A percentile compares a stretch with the other conserved stretches of the same genome.
These are phyloP conservation scores for Dryadomyces quercus-mongolicae DNA, from an alignment of 2,329 filamentous ascomycete species.

Conservation along the genomic window DNA sequence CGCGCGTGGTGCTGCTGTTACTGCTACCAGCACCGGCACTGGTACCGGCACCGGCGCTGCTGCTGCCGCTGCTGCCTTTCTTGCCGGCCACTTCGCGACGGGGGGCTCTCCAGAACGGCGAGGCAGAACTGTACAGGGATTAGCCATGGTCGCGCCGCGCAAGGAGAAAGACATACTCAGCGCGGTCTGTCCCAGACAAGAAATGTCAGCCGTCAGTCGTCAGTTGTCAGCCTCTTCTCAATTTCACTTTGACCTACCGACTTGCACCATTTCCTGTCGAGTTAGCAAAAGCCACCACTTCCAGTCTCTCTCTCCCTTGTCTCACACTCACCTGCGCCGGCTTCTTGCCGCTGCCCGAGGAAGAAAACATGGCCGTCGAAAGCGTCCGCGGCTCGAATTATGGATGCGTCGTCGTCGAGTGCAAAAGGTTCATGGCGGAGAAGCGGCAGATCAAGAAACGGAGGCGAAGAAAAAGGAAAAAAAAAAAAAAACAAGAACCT, in stretches of 20 bases:
- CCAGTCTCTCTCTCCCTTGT: neutral
- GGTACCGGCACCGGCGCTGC: neutral
- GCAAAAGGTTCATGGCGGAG: neutral
- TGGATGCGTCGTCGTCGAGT: neutral
- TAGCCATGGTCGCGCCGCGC: neutral
- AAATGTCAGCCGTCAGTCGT: constrained; percentile 7
- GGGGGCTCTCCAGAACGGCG: constrained; percentile 75
- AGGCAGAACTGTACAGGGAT: constrained; percentile 50
- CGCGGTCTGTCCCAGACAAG: constrained; percentile 37
- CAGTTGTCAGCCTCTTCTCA: neutral
- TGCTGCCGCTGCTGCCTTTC: constrained; percentile 28
- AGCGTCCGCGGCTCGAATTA: no score
- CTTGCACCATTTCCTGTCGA: constrained; percentile 93
- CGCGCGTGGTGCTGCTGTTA: constrained; percentile 20
- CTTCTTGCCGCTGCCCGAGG: constrained; percentile 57
- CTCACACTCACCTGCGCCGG: constrained; percentile 50
- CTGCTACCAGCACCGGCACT: constrained; percentile 21
- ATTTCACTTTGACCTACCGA: constrained; percentile 57
- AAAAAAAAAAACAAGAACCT: no score
- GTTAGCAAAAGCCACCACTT: neutral
- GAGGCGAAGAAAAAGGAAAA: neutral
- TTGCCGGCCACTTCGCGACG: constrained; percentile 39
- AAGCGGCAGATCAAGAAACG: neutral
- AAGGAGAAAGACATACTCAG: constrained; percentile 40
- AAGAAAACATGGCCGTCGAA: constrained; percentile 43